These are phyloP conservation scores for Elsinoe arachidis DNA, from an alignment of 2,329 filamentous ascomycete species.

Conservation along the genomic window DNA sequence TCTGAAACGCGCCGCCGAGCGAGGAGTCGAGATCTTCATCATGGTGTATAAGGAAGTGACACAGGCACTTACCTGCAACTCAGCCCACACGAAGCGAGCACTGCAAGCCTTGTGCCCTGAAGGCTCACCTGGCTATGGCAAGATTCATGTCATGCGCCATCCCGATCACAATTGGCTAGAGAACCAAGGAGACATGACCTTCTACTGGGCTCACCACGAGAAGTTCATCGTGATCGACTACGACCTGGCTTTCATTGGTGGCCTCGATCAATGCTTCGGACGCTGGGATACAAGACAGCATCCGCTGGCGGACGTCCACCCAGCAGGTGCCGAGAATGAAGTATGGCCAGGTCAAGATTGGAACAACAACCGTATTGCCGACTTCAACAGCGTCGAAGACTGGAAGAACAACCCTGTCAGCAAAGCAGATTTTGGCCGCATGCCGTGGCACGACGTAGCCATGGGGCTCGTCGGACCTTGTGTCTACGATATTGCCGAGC, in stretches of 20 bases:
- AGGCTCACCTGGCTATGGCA: slow-evolving; percentile 72
- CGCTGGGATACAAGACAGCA: slow-evolving; percentile 88
- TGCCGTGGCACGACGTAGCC: slow-evolving; percentile 96
- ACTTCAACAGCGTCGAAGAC: slow-evolving; percentile 82
- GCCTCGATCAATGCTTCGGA: slow-evolving; percentile 90
- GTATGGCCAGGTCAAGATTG: slow-evolving; percentile 95
- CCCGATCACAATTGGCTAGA: slow-evolving; percentile 93
- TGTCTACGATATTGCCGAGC: slow-evolving; percentile 89
- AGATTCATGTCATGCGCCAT: slow-evolving; percentile 82
- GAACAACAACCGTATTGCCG: slow-evolving; percentile 95
- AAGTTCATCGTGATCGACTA: slow-evolving; percentile 97
- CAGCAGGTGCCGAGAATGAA: slow-evolving; percentile 70
- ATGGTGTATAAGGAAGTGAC: slow-evolving; percentile 79
- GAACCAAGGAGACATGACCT: slow-evolving; percentile 89
- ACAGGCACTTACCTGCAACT: slow-evolving; percentile 72
- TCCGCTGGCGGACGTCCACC: slow-evolving; percentile 77
- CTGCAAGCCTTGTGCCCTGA: slow-evolving; percentile 71
- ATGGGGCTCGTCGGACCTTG: slow-evolving; percentile 87
- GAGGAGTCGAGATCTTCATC: slow-evolving; percentile 88
- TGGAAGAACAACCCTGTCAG: slow-evolving; percentile 91
- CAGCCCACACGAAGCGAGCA: slow-evolving; percentile 82
- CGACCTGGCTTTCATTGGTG: slow-evolving; percentile 81
- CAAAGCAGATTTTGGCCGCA: slow-evolving; percentile 84
- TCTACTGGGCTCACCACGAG: slow-evolving; percentile 97
- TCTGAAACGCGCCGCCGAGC: slow-evolving; percentile 80